A percentile compares a stretch with the other conserved stretches of the same genome.
Evolutionary conservation across 768 basidiomycete species (phyloP).

Genomic region (Tulasnella sp.): DNA sequence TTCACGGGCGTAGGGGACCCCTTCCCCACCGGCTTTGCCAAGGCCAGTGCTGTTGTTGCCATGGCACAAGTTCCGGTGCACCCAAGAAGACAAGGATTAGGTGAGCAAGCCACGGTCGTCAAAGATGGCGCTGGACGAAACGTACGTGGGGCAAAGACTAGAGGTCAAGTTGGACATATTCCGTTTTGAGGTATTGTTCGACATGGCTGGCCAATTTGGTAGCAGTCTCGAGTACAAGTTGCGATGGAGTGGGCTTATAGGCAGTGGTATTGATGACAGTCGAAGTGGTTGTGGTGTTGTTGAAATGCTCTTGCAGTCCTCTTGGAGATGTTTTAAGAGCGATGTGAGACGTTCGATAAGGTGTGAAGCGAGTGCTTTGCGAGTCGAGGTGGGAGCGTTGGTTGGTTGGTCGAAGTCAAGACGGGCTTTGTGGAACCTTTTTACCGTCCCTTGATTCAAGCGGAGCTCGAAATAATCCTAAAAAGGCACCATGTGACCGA

Average conservation of each 20-base stretch:
- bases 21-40: slow-evolving; percentile 90
- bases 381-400: background rate
- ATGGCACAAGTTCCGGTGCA: background rate
- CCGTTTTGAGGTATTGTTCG: slow-evolving; percentile 61
- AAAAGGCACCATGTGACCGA: too few species aligned
- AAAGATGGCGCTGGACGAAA: slow-evolving; percentile 16
- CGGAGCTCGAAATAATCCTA: too few species aligned
- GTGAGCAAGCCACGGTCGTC: background rate
- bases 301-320: background rate
- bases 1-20: slow-evolving; percentile 61
- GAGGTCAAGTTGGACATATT: slow-evolving; percentile 48
- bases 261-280: background rate
- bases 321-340: background rate
- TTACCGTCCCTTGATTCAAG: too few species aligned
- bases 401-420: background rate
- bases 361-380: background rate
- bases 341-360: background rate
- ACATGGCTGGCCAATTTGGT: slow-evolving; percentile 81
- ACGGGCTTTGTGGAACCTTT: too few species aligned
- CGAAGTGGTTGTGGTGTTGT: background rate
- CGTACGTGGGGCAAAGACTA: slow-evolving; percentile 93
- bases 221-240: slow-evolving; percentile 23
- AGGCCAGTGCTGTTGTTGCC: slow-evolving; percentile 60
- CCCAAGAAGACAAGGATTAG: background rate
- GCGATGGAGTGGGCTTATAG: background rate